A percentile compares a stretch with the other conserved stretches of the same genome.
phyloP scores from a whole-genome alignment of 106 monocot genomes.

The Acorus gramineus region DNA sequence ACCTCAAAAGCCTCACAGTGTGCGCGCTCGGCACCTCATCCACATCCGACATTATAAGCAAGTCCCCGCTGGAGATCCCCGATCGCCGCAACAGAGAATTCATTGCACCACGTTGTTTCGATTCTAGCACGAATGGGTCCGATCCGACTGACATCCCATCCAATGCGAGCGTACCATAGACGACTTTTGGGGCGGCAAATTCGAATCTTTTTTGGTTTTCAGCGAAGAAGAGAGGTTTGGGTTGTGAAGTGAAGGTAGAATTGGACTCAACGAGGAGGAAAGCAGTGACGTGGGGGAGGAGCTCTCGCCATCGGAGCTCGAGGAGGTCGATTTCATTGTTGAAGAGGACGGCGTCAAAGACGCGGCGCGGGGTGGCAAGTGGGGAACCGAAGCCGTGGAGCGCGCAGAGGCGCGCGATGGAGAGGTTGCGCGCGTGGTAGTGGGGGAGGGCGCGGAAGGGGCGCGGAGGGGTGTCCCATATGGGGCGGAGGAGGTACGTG shows the following conservation, averaged over 20 bases:
- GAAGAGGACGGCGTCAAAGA: conserved; percentile 87
- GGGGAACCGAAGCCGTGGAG: conserved; percentile 62
- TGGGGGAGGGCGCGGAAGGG: conserved; percentile 72
- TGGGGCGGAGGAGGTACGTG: conserved; percentile 69
- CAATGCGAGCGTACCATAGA: conserved; percentile 24
- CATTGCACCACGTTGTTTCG: conserved; percentile 30
- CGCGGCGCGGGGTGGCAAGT: conserved; percentile 47
- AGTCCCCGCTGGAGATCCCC: conserved; percentile 40
- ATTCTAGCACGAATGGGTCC: conserved; percentile 56
- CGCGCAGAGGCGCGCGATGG: conserved; percentile 42
- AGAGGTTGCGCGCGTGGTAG: conserved; percentile 52
- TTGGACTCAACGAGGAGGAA: conserved; percentile 83
- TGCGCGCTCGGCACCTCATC: conserved; percentile 83
- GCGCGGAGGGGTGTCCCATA: conserved; percentile 81
- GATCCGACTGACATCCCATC: background rate
- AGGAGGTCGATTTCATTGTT: conserved; percentile 90
- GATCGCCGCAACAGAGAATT: conserved; percentile 49
- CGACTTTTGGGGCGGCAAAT: conserved; percentile 33
- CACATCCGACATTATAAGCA: conserved; percentile 74
- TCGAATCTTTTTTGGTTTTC: conserved; percentile 35
- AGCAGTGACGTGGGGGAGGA: conserved; percentile 52
- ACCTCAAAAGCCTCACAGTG: conserved; percentile 53
- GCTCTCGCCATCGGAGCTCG: conserved; percentile 66
- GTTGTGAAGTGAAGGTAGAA: conserved; percentile 62
- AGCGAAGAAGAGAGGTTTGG: conserved; percentile 54